A percentile compares a stretch with the other conserved stretches of the same genome.
Evolutionary conservation across 2,329 filamentous ascomycete genomes (phyloP).

Genomic region (Pestalotiopsis sp.): DNA sequence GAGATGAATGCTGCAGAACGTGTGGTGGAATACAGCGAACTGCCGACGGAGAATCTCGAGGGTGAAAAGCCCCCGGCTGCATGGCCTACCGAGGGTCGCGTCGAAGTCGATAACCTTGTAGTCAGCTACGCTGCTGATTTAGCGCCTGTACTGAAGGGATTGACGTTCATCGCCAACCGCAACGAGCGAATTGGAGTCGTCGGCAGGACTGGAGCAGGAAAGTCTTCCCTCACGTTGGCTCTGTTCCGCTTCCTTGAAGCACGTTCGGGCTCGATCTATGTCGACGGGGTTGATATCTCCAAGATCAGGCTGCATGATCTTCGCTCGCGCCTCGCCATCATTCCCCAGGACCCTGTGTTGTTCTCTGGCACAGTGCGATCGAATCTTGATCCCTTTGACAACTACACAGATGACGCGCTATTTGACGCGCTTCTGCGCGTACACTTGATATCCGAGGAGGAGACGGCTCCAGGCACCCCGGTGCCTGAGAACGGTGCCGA

Average conservation of each 20-base stretch:
- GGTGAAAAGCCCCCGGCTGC: constrained; percentile 65
- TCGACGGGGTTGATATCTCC: constrained; percentile 77
- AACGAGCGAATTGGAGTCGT: constrained; percentile 77
- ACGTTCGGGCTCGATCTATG: constrained; percentile 63
- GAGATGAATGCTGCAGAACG: constrained; percentile 81
- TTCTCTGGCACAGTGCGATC: constrained; percentile 78
- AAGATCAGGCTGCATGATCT: constrained; percentile 71
- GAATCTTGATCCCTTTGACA: constrained; percentile 77
- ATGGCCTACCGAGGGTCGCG: constrained; percentile 74
- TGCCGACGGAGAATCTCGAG: constrained; percentile 67
- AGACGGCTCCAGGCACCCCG: constrained; percentile 34
- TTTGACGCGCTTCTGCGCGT: constrained; percentile 71
- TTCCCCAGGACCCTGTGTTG: constrained; percentile 78
- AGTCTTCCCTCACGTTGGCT: constrained; percentile 74
- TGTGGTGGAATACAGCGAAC: constrained; percentile 73
- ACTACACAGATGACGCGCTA: constrained; percentile 70
- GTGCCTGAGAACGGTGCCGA: constrained; percentile 32
- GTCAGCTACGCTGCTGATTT: constrained; percentile 73
- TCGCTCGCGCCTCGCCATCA: constrained; percentile 76
- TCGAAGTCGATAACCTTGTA: constrained; percentile 75
- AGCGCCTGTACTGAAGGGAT: constrained; percentile 69
- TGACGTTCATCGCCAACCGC: constrained; percentile 67
- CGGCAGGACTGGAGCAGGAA: constrained; percentile 77
- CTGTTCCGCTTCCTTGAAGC: constrained; percentile 79
- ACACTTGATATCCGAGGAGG: constrained; percentile 58